Evolutionary conservation across 2,329 filamentous ascomycete genomes (phyloP).

Genomic region (Sporothrix curviconia): DNA sequence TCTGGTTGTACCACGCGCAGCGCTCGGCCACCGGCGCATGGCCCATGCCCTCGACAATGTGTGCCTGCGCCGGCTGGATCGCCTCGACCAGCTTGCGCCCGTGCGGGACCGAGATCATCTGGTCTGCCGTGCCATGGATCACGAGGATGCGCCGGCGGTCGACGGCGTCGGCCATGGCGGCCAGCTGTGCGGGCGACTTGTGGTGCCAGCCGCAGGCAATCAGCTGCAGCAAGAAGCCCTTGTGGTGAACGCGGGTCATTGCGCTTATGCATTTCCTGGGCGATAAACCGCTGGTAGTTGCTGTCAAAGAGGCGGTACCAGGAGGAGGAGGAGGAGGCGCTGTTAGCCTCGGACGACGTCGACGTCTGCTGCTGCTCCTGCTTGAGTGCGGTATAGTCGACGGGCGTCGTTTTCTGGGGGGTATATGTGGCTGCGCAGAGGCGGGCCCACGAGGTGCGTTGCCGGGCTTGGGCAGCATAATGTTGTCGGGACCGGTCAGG

Average conservation of each 20-base stretch:
- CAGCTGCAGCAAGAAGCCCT: constrained; percentile 69
- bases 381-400: background rate
- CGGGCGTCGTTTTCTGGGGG: background rate
- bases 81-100: constrained; percentile 60
- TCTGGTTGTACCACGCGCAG: constrained; percentile 58
- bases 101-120: constrained; percentile 70
- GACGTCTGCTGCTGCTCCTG: background rate
- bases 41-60: constrained; percentile 63
- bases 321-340: background rate
- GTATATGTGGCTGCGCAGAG: background rate
- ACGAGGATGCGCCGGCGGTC: constrained; percentile 70
- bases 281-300: constrained; percentile 77
- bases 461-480: constrained; percentile 34
- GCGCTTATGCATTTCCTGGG: constrained; percentile 70
- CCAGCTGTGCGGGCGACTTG: constrained; percentile 63
- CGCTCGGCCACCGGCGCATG: constrained; percentile 72
- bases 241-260: constrained; percentile 56
- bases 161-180: constrained; percentile 58
- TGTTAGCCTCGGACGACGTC: background rate
- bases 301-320: constrained; percentile 49
- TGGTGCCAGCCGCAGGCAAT: constrained; percentile 73
- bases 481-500: constrained; percentile 55
- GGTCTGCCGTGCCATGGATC: constrained; percentile 67
- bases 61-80: constrained; percentile 53
- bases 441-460: constrained; percentile 20